Percentiles rank a stretch among this genome's conserved stretches.
phyloP scores from a whole-genome alignment of 192 early-diverging fungal species.

The Neocallimastix lanati region DNA sequence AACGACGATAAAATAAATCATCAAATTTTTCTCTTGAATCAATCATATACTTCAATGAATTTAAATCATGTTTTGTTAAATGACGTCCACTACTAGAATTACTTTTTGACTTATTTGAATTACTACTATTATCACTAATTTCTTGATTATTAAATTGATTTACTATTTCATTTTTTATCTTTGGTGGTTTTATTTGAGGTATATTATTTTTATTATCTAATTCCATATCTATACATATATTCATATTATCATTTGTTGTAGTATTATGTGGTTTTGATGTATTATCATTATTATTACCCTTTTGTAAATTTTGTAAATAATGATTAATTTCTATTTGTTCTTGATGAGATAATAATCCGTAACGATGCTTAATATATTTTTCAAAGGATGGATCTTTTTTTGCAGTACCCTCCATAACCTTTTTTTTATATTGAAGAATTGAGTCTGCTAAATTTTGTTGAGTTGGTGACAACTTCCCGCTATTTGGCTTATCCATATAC shows the following conservation, averaged over 20 bases:
- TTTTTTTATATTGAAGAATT: background rate
- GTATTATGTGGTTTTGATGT: too few species aligned
- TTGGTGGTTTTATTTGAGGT: too few species aligned
- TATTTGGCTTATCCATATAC: background rate
- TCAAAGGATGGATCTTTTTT: background rate
- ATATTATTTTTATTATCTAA: too few species aligned
- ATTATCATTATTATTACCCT: background rate
- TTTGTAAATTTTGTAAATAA: background rate
- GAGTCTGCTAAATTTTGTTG: background rate
- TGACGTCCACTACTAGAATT: background rate
- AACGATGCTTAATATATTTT: background rate
- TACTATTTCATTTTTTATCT: too few species aligned
- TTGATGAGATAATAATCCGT: background rate
- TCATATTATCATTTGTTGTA: too few species aligned
- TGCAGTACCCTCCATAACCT: background rate
- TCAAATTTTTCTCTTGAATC: background rate
- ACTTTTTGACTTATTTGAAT: too few species aligned
- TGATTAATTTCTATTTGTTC: background rate
- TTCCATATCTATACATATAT: too few species aligned
- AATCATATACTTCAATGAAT: background rate
- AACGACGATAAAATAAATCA: background rate
- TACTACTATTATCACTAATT: too few species aligned
- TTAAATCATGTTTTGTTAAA: background rate
- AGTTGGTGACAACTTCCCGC: background rate
- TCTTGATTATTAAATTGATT: too few species aligned